Percentiles rank a stretch among this genome's conserved stretches.
Conservation (phyloP, 257 asterid species). For the Fraxinus anomala region DNA sequence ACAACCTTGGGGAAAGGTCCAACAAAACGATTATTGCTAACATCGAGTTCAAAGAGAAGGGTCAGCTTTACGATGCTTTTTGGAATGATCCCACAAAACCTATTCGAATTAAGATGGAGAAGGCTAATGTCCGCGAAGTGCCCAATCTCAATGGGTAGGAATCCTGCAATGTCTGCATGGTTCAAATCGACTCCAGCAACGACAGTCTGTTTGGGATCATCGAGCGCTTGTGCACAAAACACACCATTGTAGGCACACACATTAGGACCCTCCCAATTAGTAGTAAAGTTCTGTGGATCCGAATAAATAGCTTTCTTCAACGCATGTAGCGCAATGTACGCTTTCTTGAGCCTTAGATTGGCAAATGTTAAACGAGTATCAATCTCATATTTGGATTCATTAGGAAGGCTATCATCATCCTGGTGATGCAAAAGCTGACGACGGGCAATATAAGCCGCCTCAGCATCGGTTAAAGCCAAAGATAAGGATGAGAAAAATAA, state of each 20-base stretch:
- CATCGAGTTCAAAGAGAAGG: constrained; percentile 58
- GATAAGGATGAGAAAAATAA: constrained; percentile 30
- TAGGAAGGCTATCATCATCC: constrained; percentile 26
- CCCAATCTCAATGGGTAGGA: constrained; percentile 63
- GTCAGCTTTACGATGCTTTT: constrained; percentile 38
- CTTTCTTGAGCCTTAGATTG: constrained; percentile 54
- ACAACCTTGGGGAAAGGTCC: constrained; percentile 65
- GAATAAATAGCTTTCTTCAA: constrained; percentile 65
- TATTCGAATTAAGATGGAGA: constrained; percentile 68
- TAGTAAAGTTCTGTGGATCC: constrained; percentile 62
- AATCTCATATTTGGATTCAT: constrained; percentile 5
- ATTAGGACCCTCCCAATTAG: constrained; percentile 67
- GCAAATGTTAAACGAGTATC: constrained; percentile 24
- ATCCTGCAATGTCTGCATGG: constrained; percentile 79
- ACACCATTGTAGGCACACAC: constrained; percentile 74
- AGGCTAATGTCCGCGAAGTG: constrained; percentile 55
- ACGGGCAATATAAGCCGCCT: constrained; percentile 32
- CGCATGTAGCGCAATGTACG: constrained; percentile 64
- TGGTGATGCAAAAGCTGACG: constrained; percentile 27
- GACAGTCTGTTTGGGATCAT: constrained; percentile 44
- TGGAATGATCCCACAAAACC: constrained; percentile 79
- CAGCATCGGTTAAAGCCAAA: constrained; percentile 31
- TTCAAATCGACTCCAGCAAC: constrained; percentile 87
- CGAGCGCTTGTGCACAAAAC: constrained; percentile 59
- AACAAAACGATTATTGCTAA: constrained; percentile 80